A percentile compares a stretch with the other conserved stretches of the same genome.
Evolutionary conservation across 1,139 yeast genomes (phyloP).

Genomic region (Citeromyces hawaiiensis): DNA sequence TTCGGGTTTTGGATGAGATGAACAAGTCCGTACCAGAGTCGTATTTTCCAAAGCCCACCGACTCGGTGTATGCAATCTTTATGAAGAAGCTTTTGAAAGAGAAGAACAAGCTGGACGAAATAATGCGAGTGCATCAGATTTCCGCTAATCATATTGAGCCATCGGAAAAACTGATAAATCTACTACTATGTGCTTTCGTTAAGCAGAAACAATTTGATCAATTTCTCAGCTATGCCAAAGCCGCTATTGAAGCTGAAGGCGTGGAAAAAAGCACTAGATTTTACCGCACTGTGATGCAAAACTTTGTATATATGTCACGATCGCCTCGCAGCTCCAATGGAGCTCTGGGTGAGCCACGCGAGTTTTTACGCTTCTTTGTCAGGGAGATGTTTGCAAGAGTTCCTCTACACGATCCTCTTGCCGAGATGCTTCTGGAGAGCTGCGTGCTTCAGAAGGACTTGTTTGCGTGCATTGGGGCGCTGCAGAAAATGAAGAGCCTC

Average conservation of each 20-base stretch:
- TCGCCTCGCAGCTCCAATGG: not conserved
- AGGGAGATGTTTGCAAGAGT: not conserved
- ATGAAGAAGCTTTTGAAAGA: not conserved
- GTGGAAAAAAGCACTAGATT: not conserved
- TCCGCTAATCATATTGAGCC: not conserved
- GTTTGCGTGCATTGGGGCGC: not conserved
- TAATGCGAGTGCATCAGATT: not conserved
- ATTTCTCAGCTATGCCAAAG: not conserved
- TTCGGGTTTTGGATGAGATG: not conserved
- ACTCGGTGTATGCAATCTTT: not conserved
- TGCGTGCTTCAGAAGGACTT: not conserved
- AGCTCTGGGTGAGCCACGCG: not conserved
- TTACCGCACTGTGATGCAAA: not conserved
- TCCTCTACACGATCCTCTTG: not conserved
- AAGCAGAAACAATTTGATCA: not conserved
- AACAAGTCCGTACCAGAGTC: not conserved
- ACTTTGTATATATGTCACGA: not conserved
- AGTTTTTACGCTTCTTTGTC: not conserved
- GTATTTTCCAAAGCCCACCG: not conserved
- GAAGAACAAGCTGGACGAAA: not conserved
- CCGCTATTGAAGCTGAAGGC: not conserved
- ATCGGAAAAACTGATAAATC: not conserved
- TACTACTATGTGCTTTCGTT: not conserved
- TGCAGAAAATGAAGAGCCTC: not conserved
- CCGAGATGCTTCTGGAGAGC: not conserved